Percentiles rank a stretch among this genome's conserved stretches.
Evolutionary conservation across 192 early-diverging fungal species (phyloP).

Genomic region (Backusella westeae): DNA sequence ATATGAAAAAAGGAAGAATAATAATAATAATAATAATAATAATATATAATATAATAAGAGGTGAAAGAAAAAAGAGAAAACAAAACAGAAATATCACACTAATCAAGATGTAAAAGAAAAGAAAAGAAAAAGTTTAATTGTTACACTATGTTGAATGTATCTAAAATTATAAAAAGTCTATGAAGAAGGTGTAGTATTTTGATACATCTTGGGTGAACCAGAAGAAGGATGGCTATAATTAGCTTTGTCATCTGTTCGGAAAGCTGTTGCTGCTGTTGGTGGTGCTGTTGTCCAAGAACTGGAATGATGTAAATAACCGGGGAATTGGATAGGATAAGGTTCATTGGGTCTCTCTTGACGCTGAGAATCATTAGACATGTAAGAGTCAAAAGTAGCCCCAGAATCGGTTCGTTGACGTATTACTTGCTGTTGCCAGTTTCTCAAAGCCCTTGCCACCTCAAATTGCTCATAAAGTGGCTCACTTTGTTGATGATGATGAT

Average conservation of each 20-base stretch:
- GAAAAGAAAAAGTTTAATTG: not conserved
- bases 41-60: not conserved
- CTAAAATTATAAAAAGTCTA: slow-evolving; percentile 2
- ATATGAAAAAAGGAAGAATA: not conserved
- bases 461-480: not conserved
- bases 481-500: not conserved
- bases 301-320: not conserved
- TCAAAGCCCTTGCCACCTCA: slow-evolving; percentile 10
- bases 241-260: not conserved
- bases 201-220: not conserved
- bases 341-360: not conserved
- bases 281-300: not conserved
- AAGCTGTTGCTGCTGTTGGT: not conserved
- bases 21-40: not conserved
- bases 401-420: slow-evolving; percentile 10
- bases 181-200: not conserved
- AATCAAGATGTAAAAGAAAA: not conserved
- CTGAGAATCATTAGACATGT: slow-evolving; percentile 1
- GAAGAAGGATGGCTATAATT: not conserved
- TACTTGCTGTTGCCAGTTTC: slow-evolving; percentile 16
- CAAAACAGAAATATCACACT: not conserved
- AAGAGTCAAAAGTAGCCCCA: slow-evolving; percentile 6
- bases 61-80: not conserved
- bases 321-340: not conserved
- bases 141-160: not conserved